phyloP scores from a whole-genome alignment of 2,329 filamentous ascomycete species.

The Aspergillus amoenus region DNA sequence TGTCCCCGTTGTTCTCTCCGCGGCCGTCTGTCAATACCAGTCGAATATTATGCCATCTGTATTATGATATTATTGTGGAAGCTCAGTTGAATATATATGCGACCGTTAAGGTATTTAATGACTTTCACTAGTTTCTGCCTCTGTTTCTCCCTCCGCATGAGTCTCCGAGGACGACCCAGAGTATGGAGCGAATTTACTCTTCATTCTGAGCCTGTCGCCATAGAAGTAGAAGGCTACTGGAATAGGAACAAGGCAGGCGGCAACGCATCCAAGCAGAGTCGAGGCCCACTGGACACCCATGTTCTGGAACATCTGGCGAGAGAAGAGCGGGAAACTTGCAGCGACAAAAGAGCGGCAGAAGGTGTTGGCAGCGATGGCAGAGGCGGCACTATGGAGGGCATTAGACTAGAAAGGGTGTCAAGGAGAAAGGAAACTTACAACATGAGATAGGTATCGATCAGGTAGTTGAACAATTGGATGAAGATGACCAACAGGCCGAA shows the following conservation, averaged over 20 bases:
- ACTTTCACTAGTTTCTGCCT: too few relatives aligned
- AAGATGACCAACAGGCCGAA: constrained; percentile 61
- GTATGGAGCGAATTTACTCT: background rate
- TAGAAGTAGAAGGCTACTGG: constrained; percentile 32
- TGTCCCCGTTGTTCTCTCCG: too few relatives aligned
- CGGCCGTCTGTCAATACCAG: too few relatives aligned
- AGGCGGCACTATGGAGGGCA: constrained; percentile 40
- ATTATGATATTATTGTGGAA: too few relatives aligned
- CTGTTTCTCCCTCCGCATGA: too few relatives aligned
- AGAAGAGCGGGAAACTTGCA: constrained; percentile 38
- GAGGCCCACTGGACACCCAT: constrained; percentile 40
- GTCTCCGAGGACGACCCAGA: too few relatives aligned
- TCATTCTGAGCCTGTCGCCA: constrained; percentile 15
- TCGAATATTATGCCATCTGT: too few relatives aligned
- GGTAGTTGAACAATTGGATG: constrained; percentile 57
- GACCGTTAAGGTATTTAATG: too few relatives aligned
- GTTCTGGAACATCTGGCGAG: constrained; percentile 38
- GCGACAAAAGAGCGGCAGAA: constrained; percentile 41
- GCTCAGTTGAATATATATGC: too few relatives aligned
- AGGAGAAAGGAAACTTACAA: constrained; percentile 19
- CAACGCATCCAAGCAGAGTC: constrained; percentile 38
- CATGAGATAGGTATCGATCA: constrained; percentile 60
- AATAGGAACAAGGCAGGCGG: constrained; percentile 37
- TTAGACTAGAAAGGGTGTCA: too few relatives aligned
- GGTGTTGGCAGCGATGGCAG: constrained; percentile 54